Evolutionary conservation across 2,329 filamentous ascomycete species (phyloP), one percentile per base, ranked within the genome.

Genomic region (Diaporthe sp.): DNA sequence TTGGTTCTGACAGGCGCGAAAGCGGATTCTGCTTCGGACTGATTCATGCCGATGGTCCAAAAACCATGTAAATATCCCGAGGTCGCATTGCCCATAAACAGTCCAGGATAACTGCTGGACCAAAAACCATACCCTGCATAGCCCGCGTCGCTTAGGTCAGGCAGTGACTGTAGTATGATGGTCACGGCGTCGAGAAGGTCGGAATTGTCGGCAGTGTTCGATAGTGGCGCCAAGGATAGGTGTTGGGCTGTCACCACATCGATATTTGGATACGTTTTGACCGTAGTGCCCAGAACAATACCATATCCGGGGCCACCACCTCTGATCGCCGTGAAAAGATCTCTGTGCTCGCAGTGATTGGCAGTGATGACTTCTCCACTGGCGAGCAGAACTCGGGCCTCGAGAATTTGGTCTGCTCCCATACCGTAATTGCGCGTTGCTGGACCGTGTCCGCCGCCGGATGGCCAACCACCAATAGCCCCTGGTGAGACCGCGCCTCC

Each of bases 241-340:
- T 69, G 32, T 6, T 69, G 65, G 22, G 51, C 47, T 19, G 65
- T 53, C 17, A 69, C 65, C 6, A 47, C 39, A 15, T 69, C 35
- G 47, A 69, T 47, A 12, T 69, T 25, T 9, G 53, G 68, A 27
- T 59, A 32, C 13, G 68, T 22, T 25, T 58, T 55, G 39, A 71
- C 47, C 2, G 37, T 58, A 13, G 15, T 42, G 2, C 39, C 25
- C 0, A 82, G 78, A 9, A 86, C 85, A 5, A 87, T 82, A 2
- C 85, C 86, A 73, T 84, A 88, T 65, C 82, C 85, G 5, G 81
- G 81, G 27, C 86, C 86, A 2, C 84, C 87, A 5, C 87, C 87
- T 32, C 84, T 80, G 30, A 89, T 79, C 5, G 87, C 87, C 84
- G 87, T 88, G 81, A 86, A 89, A 0, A 89, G 80, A 37, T 89